Evolutionary conservation across 2,329 filamentous ascomycete species (phyloP).

Genomic region (Reticulascus tulasneorum): DNA sequence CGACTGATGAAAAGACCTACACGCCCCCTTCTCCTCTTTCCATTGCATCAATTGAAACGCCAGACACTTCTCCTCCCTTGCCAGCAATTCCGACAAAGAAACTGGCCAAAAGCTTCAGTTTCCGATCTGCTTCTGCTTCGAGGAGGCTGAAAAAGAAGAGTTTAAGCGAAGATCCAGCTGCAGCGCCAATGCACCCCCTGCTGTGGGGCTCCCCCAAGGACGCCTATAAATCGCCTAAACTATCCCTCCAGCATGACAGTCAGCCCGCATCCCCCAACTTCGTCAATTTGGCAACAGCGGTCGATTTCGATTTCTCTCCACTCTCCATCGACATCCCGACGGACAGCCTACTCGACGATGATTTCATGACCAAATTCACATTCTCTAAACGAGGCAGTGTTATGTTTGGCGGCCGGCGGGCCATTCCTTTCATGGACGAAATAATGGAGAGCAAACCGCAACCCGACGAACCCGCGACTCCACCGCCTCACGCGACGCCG

Average conservation of each 20-base stretch:
- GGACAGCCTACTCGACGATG: conserved; percentile 54
- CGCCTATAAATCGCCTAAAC: conserved; percentile 13
- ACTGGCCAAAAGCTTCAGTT: conserved; percentile 23
- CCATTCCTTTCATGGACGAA: conserved; percentile 7
- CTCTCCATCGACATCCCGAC: conserved; percentile 55
- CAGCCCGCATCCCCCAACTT: no score
- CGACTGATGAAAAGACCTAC: conserved; percentile 11
- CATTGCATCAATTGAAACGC: no score
- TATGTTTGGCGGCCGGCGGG: conserved; percentile 46
- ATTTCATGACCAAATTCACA: conserved; percentile 50
- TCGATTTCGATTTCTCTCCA: conserved; percentile 39
- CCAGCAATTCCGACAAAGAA: conserved; percentile 11
- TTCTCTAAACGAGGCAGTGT: conserved; percentile 63
- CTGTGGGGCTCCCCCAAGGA: conserved; percentile 19
- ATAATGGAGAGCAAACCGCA: conserved; percentile 6
- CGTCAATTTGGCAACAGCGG: conserved; percentile 12
- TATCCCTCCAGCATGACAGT: no score
- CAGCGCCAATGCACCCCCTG: conserved; percentile 17
- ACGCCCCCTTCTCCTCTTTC: no score
- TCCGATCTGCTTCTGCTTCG: conserved; percentile 19
- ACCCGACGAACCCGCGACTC: conserved; percentile 1
- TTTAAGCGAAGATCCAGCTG: conserved; percentile 21
- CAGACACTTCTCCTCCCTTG: neutral
- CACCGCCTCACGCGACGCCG: conserved; percentile 7
- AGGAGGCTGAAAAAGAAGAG: conserved; percentile 17